Base-by-base conservation (phyloP, 192 early-diverging fungal genomes). In the Rhizophlyctis rosea region DNA sequence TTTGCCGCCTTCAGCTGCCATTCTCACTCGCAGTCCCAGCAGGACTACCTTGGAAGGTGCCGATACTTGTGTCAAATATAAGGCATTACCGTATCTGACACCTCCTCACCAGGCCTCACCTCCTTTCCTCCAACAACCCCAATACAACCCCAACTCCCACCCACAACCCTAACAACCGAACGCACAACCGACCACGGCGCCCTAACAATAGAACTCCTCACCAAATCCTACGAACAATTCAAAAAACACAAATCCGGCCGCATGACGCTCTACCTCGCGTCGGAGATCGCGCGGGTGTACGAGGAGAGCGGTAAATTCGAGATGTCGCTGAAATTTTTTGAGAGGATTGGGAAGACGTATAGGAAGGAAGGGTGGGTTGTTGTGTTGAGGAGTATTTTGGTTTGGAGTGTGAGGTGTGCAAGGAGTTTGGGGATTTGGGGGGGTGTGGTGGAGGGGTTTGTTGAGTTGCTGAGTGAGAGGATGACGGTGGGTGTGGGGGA, bases 211-310 rank as follows among this genome's bases (percentile, higher is more conserved):
- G 91, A 93, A 56, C 67, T 95, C 2, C 63, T 94, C n/a, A 93
- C 91, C 4, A 92, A 92, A 62, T 84, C 90, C n/a, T 95, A 95
- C 59, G 93, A 95, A 49, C 86, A 88, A 44, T 95, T 94, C 65
- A 92, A 93, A 64, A 73, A 77, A 48, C 69, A 86, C 29, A 86
- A 84, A 36, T 73, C 75, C 47, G 82, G 85, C 16, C 81, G 93
- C 9, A 90, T 90, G 86, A 94, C 91, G 0, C 67, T 93, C 1
- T 94, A 84, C 59, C 68, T 95, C 2, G 93, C 91, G 0, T 82
- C 88, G 11, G 91, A 95, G 69, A 95, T 95, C 63, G 93, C 93
- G 4, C 84, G 88, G 1, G 81, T 88, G 2, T 94, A 95, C 65
- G 85, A 88, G 50, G 71, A 76, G 21, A 76, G 81, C 30, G 86